A percentile compares a stretch with the other conserved stretches of the same genome.
phyloP scores from a whole-genome alignment of 305 asterid genomes.

The Fraxinus dipetala region DNA sequence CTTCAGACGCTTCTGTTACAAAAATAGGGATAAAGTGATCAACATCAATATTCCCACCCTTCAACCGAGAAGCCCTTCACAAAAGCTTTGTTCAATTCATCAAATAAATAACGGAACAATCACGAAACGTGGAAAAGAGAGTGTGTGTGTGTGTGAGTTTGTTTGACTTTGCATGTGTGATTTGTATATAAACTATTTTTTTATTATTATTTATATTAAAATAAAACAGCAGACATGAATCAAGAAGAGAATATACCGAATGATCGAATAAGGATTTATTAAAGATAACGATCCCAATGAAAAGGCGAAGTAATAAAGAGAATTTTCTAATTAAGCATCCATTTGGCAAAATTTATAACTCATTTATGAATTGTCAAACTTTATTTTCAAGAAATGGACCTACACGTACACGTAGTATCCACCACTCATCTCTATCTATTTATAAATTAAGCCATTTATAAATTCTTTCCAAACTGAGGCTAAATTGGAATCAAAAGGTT shows the following conservation, averaged over 20 bases:
- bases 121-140: background rate
- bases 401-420: background rate
- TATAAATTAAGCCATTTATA: no score
- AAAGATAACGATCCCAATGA: background rate
- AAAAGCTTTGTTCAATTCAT: background rate
- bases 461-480: background rate
- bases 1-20: conserved; percentile 70
- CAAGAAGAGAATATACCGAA: background rate
- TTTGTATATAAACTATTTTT: background rate
- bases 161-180: background rate
- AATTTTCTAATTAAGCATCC: background rate
- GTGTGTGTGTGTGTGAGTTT: background rate
- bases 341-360: background rate
- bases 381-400: background rate
- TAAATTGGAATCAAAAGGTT: background rate
- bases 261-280: background rate
- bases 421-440: background rate
- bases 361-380: background rate
- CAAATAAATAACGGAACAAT: background rate
- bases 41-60: conserved; percentile 9
- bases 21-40: background rate
- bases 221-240: background rate
- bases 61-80: background rate
- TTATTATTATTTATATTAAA: background rate
- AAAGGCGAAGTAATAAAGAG: background rate